phyloP scores from a whole-genome alignment of 768 basidiomycete genomes.

The Phlebiopsis flavidoalba region DNA sequence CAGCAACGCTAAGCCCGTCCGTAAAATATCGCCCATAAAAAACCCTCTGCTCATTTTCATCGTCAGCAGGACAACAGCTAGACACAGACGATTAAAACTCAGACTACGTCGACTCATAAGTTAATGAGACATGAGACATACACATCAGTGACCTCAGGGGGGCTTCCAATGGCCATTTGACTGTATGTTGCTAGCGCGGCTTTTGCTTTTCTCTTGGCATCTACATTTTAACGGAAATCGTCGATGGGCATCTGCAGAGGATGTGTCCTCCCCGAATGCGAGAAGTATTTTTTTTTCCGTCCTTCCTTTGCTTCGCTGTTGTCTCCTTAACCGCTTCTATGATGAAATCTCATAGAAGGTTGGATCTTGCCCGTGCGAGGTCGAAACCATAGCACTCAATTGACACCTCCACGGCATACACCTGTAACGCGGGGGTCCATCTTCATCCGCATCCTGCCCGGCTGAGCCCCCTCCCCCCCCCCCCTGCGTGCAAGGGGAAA shows the following conservation, averaged over 20 bases:
- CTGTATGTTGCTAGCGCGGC: constrained; percentile 41
- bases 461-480: too few relatives aligned
- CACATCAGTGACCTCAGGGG: constrained; percentile 65
- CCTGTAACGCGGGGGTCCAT: too few relatives aligned
- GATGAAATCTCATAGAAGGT: too few relatives aligned
- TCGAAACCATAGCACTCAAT: too few relatives aligned
- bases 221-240: constrained; percentile 54
- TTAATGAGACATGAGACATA: constrained; percentile 32
- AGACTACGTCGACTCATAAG: too few relatives aligned
- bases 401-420: too few relatives aligned
- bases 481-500: too few relatives aligned
- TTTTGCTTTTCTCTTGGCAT: constrained; percentile 50
- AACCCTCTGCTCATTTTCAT: constrained; percentile 40
- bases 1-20: constrained; percentile 70
- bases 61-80: constrained; percentile 43
- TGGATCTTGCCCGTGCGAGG: too few relatives aligned
- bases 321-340: constrained; percentile 43
- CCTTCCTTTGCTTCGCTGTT: constrained; percentile 44
- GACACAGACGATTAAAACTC: not conserved
- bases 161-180: constrained; percentile 82
- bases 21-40: constrained; percentile 63
- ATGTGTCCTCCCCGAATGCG: constrained; percentile 36
- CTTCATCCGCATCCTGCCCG: too few relatives aligned
- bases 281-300: constrained; percentile 44
- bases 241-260: constrained; percentile 48